phyloP scores from a whole-genome alignment of 2,329 filamentous ascomycete genomes.

The Penicillium sp. region DNA sequence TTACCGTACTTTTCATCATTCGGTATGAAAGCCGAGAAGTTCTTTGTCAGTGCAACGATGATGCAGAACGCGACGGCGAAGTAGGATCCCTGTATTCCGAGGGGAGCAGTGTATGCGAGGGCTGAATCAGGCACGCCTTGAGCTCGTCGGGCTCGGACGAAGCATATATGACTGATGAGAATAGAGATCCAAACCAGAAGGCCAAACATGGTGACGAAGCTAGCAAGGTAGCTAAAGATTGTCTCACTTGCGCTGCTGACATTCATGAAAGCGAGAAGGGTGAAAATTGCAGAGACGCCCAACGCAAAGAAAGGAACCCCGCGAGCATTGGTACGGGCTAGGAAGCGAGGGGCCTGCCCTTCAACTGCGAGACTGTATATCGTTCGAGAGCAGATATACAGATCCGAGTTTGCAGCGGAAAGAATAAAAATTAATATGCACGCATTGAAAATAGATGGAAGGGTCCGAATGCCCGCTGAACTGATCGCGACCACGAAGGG shows the following conservation, averaged over 20 bases:
- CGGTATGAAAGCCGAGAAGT: constrained; percentile 69
- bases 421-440: constrained; percentile 76
- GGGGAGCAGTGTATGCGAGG: constrained; percentile 69
- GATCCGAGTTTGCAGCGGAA: constrained; percentile 75
- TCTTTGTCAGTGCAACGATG: constrained; percentile 78
- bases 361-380: constrained; percentile 72
- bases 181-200: constrained; percentile 69
- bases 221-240: constrained; percentile 68
- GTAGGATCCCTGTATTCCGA: constrained; percentile 70
- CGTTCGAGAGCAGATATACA: constrained; percentile 73
- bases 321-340: constrained; percentile 68
- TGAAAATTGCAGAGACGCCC: constrained; percentile 61
- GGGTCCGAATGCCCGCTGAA: constrained; percentile 61
- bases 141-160: constrained; percentile 62
- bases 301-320: constrained; percentile 72
- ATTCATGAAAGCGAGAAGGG: constrained; percentile 69
- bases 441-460: constrained; percentile 71
- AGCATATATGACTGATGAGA: constrained; percentile 67
- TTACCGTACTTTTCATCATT: too few species aligned
- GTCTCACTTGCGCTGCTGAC: constrained; percentile 57
- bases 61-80: constrained; percentile 68
- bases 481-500: constrained; percentile 75
- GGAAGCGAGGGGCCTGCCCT: constrained; percentile 69
- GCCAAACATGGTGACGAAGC: constrained; percentile 67
- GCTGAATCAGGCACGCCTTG: constrained; percentile 62